Percentiles rank a stretch among this genome's conserved stretches.
These are phyloP conservation scores for Thozetella sp. DNA, from an alignment of 495 filamentous ascomycete genomes.

Conservation along the genomic window DNA sequence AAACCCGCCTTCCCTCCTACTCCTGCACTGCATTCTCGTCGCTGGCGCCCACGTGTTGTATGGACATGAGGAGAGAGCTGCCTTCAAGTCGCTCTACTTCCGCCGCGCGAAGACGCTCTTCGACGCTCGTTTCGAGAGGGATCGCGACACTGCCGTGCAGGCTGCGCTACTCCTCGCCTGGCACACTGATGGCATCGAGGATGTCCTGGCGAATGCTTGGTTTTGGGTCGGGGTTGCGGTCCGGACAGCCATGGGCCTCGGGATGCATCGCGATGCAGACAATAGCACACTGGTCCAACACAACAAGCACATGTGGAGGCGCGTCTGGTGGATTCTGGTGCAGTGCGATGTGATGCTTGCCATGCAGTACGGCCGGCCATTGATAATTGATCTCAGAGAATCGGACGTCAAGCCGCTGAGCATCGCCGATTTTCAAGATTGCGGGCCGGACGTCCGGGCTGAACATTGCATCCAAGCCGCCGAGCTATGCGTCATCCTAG, in stretches of 20 bases:
- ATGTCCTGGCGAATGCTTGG: slow-evolving; percentile 49
- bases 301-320: slow-evolving; percentile 48
- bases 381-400: slow-evolving; percentile 40
- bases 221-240: slow-evolving; percentile 52
- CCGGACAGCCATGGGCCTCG: slow-evolving; percentile 48
- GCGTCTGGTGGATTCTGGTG: slow-evolving; percentile 48
- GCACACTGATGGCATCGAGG: slow-evolving; percentile 48
- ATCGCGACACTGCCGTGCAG: slow-evolving; percentile 52
- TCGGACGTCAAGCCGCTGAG: background rate
- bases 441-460: slow-evolving; percentile 38
- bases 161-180: slow-evolving; percentile 47
- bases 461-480: slow-evolving; percentile 48
- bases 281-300: slow-evolving; percentile 22
- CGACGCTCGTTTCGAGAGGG: slow-evolving; percentile 49
- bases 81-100: slow-evolving; percentile 48
- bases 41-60: slow-evolving; percentile 41
- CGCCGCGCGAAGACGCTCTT: slow-evolving; percentile 50
- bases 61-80: slow-evolving; percentile 38
- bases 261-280: slow-evolving; percentile 51
- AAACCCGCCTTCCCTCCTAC: slow-evolving; percentile 44
- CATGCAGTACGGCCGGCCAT: slow-evolving; percentile 50
- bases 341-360: slow-evolving; percentile 52
- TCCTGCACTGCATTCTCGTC: slow-evolving; percentile 47
- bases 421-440: slow-evolving; percentile 38
- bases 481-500: slow-evolving; percentile 41